Evolutionary conservation across 2,329 filamentous ascomycete genomes (phyloP).

Genomic region (Plenodomus lindquistii): DNA sequence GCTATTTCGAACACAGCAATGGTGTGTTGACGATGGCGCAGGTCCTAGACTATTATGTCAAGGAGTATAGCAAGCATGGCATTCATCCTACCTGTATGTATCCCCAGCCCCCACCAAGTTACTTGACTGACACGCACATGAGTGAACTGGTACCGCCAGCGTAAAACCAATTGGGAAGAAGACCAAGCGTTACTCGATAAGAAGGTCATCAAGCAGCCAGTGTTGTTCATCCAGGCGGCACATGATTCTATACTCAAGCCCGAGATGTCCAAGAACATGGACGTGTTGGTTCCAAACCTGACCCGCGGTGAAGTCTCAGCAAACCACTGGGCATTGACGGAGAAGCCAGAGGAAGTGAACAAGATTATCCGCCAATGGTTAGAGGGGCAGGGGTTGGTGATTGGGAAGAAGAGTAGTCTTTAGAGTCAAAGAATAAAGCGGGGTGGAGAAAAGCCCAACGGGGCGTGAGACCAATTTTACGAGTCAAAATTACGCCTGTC

Average conservation of each 20-base stretch:
- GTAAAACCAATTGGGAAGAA: conserved; percentile 74
- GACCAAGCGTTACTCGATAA: conserved; percentile 55
- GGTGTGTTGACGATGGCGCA: conserved; percentile 52
- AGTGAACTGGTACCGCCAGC: conserved; percentile 86
- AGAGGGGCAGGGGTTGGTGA: conserved; percentile 55
- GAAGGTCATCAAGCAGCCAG: conserved; percentile 50
- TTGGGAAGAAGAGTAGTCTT: conserved; percentile 48
- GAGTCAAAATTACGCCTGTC: too few relatives aligned
- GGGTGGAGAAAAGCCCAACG: not conserved
- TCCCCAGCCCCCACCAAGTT: not conserved
- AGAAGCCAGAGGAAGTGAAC: conserved; percentile 74
- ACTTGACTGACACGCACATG: conserved; percentile 13
- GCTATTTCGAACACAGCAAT: conserved; percentile 12
- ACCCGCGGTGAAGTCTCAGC: conserved; percentile 68
- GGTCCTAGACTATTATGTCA: conserved; percentile 71
- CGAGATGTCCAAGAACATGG: conserved; percentile 73
- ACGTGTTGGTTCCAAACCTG: conserved; percentile 65
- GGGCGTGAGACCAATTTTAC: too few relatives aligned
- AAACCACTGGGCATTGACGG: conserved; percentile 81
- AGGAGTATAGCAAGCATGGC: conserved; percentile 71
- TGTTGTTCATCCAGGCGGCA: conserved; percentile 74
- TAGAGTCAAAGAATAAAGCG: conserved; percentile 22
- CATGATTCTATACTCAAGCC: conserved; percentile 74
- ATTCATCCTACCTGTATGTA: conserved; percentile 70
- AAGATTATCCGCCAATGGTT: conserved; percentile 69